These are phyloP conservation scores for Cercospora zeae-maydis DNA, from an alignment of 2,329 filamentous ascomycete species.

Conservation along the genomic window DNA sequence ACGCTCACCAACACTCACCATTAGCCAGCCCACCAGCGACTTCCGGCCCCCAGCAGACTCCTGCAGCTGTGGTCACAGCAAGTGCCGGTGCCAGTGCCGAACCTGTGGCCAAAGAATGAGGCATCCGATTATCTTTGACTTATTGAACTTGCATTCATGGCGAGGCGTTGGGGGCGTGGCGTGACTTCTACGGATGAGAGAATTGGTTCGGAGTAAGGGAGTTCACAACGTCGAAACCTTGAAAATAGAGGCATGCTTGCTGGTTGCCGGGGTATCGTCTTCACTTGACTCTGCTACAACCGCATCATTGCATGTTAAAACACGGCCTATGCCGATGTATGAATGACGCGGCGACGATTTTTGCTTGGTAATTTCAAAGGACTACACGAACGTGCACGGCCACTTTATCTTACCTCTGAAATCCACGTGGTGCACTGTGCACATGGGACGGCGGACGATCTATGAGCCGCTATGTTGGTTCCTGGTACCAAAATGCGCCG, in stretches of 20 bases:
- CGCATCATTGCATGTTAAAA: neutral
- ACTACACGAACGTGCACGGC: neutral
- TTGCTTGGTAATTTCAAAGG: too few relatives aligned
- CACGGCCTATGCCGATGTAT: neutral
- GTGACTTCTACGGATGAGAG: neutral
- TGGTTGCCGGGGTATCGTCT: neutral
- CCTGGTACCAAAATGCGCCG: neutral
- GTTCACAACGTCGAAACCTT: neutral
- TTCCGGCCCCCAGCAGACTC: conserved; percentile 3
- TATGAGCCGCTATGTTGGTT: neutral
- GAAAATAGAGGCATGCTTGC: neutral
- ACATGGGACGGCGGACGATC: neutral
- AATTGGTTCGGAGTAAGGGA: neutral
- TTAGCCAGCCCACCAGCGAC: conserved; percentile 20
- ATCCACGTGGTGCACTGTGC: neutral
- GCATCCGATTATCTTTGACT: neutral
- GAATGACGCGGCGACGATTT: too few relatives aligned
- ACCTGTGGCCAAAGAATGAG: neutral
- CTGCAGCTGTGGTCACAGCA: neutral
- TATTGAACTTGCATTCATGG: neutral
- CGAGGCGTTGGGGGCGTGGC: neutral
- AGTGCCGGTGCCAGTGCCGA: neutral
- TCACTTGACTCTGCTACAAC: neutral
- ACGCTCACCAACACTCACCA: conserved; percentile 19
- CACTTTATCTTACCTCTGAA: neutral